Evolutionary conservation across 176 grass and related monocot genomes (phyloP).

Genomic region (Zea mays): Zm-B73-REFERENCE-NAM-5.0 NC_050100.1:4792001-4792500

Average conservation of each 20-base stretch:
- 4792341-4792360: background rate
- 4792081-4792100: slow-evolving; percentile 1
- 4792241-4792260: slow-evolving; percentile 27
- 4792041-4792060: slow-evolving; percentile 76
- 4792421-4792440: slow-evolving; percentile 13
- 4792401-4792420: background rate
- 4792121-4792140: slow-evolving; percentile 8
- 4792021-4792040: slow-evolving; percentile 83
- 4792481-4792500: slow-evolving; percentile 6
- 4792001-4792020: slow-evolving; percentile 91
- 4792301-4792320: background rate
- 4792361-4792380: background rate
- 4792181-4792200: background rate
- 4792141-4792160: background rate
- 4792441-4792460: background rate
- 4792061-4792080: slow-evolving; percentile 19
- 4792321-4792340: background rate
- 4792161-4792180: background rate
- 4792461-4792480: background rate
- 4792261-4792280: slow-evolving; percentile 23
- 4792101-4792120: slow-evolving; percentile 13
- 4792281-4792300: background rate
- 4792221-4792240: background rate
- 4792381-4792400: background rate
- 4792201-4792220: background rate